Conservation (phyloP, 2,329 filamentous ascomycete genomes). For the Apiospora pterosperma region DNA sequence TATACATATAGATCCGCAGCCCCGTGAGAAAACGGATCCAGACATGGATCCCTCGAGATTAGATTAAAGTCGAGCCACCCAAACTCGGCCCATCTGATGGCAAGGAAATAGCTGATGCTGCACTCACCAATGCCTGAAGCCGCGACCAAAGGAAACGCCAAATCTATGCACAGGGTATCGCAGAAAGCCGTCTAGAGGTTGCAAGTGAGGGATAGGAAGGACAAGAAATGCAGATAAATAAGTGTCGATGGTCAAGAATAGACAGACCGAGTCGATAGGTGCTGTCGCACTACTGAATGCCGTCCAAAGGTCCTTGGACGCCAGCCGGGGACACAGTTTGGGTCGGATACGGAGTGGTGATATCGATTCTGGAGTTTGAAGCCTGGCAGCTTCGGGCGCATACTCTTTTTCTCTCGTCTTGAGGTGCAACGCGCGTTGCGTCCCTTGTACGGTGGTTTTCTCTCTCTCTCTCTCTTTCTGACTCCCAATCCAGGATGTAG, state of each 20-base stretch:
- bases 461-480: not conserved
- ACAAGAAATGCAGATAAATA: not conserved
- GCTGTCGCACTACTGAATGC: not conserved
- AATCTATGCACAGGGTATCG: slow-evolving; percentile 32
- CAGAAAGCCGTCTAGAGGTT: slow-evolving; percentile 13
- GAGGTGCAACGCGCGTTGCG: not conserved
- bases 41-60: slow-evolving; percentile 5
- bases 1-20: not conserved
- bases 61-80: slow-evolving; percentile 1
- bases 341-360: not conserved
- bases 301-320: not conserved
- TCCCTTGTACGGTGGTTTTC: not conserved
- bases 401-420: not conserved
- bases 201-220: not conserved
- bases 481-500: not conserved
- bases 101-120: slow-evolving; percentile 8
- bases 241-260: not conserved
- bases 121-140: slow-evolving; percentile 21
- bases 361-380: not conserved
- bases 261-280: not conserved
- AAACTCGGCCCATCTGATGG: not conserved
- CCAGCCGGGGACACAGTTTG: not conserved
- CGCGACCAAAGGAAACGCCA: slow-evolving; percentile 20
- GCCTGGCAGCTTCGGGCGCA: not conserved
- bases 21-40: not conserved